A percentile compares a stretch with the other conserved stretches of the same genome.
phyloP scores from a whole-genome alignment of 2,329 filamentous ascomycete species.

The Claviceps maximensis region DNA sequence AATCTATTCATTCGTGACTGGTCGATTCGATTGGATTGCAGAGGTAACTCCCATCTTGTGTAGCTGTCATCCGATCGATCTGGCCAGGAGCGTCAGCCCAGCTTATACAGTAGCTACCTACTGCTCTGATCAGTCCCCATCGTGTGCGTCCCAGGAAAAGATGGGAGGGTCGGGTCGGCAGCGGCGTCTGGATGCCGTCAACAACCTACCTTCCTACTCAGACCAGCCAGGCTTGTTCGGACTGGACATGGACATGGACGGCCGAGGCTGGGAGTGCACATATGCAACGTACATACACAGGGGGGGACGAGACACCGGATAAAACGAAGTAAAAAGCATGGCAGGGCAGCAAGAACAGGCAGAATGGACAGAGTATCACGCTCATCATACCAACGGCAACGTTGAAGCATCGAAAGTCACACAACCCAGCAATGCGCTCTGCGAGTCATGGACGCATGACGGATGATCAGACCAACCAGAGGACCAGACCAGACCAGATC shows the following conservation, averaged over 20 bases:
- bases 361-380: neutral
- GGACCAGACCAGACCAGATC: no score
- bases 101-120: no score
- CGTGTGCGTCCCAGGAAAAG: neutral
- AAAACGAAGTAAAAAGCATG: neutral
- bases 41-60: neutral
- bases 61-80: slow-evolving; percentile 5
- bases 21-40: neutral
- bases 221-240: neutral
- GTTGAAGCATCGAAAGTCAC: neutral
- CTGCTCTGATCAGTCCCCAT: neutral
- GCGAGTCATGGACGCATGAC: neutral
- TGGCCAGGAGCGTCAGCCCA: neutral
- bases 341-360: neutral
- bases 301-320: neutral
- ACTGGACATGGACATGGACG: no score
- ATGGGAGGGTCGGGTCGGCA: neutral
- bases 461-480: no score
- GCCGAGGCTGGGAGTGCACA: neutral
- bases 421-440: neutral
- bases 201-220: no score
- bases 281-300: neutral
- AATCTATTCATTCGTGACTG: neutral
- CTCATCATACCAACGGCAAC: neutral
- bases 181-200: no score